These are phyloP conservation scores for Cunninghamia lanceolata DNA, from an alignment of 75 land plant genomes.

Conservation along the genomic window DNA sequence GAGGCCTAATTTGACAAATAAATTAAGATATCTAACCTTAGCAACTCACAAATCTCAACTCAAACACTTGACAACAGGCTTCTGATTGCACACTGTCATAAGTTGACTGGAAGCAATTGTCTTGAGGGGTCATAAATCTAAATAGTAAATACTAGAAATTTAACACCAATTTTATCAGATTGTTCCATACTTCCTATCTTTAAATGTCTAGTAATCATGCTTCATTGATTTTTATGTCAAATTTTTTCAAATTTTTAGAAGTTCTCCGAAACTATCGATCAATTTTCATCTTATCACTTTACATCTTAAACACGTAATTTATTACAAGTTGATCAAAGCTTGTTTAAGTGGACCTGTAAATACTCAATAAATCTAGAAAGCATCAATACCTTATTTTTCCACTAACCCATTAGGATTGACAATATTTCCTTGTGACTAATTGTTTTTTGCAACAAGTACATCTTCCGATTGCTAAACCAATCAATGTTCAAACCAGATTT, in stretches of 20 bases:
- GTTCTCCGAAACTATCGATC: neutral
- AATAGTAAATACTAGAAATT: neutral
- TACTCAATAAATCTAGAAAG: neutral
- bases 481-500: too few species aligned
- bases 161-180: neutral
- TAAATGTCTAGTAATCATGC: too few species aligned
- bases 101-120: neutral
- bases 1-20: neutral
- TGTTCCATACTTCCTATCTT: too few species aligned
- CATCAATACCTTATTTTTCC: neutral
- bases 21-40: neutral
- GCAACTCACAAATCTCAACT: neutral
- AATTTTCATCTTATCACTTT: neutral
- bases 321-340: neutral
- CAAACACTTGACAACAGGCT: neutral
- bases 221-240: neutral
- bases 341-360: neutral
- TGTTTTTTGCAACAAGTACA: too few species aligned
- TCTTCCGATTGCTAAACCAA: too few species aligned
- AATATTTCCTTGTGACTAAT: too few species aligned
- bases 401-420: too few species aligned
- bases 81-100: neutral
- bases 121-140: neutral
- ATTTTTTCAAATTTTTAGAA: neutral
- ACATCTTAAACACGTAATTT: neutral